Conservation (phyloP, 306 rosid species). For the Abrus pulchellus region DNA sequence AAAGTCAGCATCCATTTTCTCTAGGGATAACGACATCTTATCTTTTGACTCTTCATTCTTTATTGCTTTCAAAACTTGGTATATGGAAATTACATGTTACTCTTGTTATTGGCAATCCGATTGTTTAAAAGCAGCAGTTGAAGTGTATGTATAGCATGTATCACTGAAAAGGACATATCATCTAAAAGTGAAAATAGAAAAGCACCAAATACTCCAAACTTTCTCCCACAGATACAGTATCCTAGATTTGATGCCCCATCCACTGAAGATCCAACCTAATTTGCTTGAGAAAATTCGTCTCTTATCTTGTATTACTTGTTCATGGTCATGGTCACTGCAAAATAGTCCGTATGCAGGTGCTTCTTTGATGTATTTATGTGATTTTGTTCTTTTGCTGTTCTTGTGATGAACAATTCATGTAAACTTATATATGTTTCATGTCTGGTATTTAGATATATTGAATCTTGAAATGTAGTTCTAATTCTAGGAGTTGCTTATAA, state of each 20-base stretch:
- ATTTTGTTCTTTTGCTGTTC: neutral
- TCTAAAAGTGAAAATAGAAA: neutral
- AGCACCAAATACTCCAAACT: neutral
- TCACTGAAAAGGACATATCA: neutral
- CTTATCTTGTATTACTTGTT: neutral
- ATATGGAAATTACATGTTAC: no score
- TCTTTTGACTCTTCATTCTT: no score
- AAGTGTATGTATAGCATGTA: no score
- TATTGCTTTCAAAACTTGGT: no score
- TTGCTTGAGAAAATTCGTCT: neutral
- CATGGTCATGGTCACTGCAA: constrained; percentile 17
- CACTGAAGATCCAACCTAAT: neutral
- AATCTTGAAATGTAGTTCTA: constrained; percentile 31
- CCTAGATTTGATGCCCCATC: neutral
- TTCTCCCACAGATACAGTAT: neutral
- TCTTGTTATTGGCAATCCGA: no score
- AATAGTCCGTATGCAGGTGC: neutral
- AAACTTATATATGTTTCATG: constrained; percentile 6
- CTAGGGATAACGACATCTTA: no score
- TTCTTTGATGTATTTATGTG: constrained; percentile 11
- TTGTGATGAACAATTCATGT: constrained; percentile 24
- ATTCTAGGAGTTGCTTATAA: constrained; percentile 38
- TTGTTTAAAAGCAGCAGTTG: no score
- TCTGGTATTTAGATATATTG: constrained; percentile 16
- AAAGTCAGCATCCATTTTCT: no score